These are phyloP conservation scores for Graphiopsis chlorocephala DNA, from an alignment of 2,329 filamentous ascomycete genomes.

Conservation along the genomic window DNA sequence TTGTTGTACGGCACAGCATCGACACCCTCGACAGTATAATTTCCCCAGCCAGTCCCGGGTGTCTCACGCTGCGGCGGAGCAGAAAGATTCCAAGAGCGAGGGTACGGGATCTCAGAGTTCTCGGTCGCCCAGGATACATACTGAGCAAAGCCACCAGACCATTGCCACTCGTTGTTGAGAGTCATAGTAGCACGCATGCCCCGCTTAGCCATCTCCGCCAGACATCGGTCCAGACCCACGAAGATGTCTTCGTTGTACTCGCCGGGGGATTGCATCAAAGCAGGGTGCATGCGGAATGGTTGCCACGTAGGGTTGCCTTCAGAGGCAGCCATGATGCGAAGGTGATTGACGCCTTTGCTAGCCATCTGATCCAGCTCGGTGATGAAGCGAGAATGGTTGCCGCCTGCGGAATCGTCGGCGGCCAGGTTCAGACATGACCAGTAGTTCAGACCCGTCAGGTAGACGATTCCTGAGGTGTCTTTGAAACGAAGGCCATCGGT, in stretches of 20 bases:
- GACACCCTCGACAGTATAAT: conserved; percentile 36
- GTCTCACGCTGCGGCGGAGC: conserved; percentile 34
- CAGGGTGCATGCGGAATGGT: conserved; percentile 40
- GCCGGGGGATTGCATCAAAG: conserved; percentile 37
- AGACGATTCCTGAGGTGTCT: conserved; percentile 33
- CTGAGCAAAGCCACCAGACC: conserved; percentile 40
- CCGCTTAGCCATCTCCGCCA: conserved; percentile 40
- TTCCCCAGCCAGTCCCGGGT: conserved; percentile 40
- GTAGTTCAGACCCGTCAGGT: conserved; percentile 41
- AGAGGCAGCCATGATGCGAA: conserved; percentile 41
- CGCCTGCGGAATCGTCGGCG: conserved; percentile 35
- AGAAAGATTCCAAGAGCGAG: conserved; percentile 39
- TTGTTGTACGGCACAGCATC: conserved; percentile 33
- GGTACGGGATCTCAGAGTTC: conserved; percentile 37
- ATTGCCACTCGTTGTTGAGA: conserved; percentile 40
- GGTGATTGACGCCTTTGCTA: conserved; percentile 39
- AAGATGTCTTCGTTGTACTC: conserved; percentile 41
- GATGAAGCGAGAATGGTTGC: conserved; percentile 38
- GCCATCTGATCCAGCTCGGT: conserved; percentile 42
- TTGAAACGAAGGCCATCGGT: conserved; percentile 35
- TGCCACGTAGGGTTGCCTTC: conserved; percentile 39
- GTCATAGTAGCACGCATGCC: conserved; percentile 44
- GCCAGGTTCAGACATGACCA: conserved; percentile 43
- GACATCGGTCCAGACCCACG: conserved; percentile 37
- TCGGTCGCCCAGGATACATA: conserved; percentile 39